These are phyloP conservation scores for Jacaranda copaia DNA, from an alignment of 257 asterid species.

Conservation along the genomic window DNA sequence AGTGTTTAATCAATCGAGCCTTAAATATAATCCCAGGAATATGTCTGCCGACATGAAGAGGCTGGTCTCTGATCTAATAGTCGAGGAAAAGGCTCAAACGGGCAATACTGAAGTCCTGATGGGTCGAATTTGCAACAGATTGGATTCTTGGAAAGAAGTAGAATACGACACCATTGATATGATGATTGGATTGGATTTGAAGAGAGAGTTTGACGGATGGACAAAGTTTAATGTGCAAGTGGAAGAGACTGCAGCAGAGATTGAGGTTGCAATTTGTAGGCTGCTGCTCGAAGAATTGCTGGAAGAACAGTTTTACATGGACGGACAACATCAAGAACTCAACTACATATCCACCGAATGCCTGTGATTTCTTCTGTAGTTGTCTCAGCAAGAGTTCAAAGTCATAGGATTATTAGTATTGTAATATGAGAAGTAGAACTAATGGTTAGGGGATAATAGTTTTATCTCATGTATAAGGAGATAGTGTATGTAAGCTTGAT, in stretches of 20 bases:
- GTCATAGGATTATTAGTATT: conserved; percentile 5
- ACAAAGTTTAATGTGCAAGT: conserved; percentile 45
- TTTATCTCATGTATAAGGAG: not conserved
- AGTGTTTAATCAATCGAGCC: conserved; percentile 42
- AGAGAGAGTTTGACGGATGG: conserved; percentile 52
- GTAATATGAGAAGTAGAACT: conserved; percentile 1
- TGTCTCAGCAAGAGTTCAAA: not conserved
- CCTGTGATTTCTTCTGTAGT: not conserved
- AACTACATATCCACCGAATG: not conserved
- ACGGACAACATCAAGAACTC: too few relatives aligned
- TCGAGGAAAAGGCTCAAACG: conserved; percentile 52
- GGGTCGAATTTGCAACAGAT: conserved; percentile 53
- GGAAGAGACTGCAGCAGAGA: conserved; percentile 53
- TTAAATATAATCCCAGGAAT: conserved; percentile 15
- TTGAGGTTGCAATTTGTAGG: conserved; percentile 52
- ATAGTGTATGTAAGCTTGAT: conserved; percentile 34
- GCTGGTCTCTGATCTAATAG: conserved; percentile 66
- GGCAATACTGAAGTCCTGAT: conserved; percentile 43
- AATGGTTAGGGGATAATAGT: conserved; percentile 16
- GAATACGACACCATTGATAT: conserved; percentile 60
- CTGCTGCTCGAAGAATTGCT: conserved; percentile 54
- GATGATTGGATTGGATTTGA: conserved; percentile 70
- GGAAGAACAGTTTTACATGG: conserved; percentile 38
- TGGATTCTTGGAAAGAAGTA: conserved; percentile 61
- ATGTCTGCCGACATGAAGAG: conserved; percentile 57